Evolutionary conservation across 2,329 filamentous ascomycete species (phyloP).

Genomic region (Neofusicoccum cordaticola): DNA sequence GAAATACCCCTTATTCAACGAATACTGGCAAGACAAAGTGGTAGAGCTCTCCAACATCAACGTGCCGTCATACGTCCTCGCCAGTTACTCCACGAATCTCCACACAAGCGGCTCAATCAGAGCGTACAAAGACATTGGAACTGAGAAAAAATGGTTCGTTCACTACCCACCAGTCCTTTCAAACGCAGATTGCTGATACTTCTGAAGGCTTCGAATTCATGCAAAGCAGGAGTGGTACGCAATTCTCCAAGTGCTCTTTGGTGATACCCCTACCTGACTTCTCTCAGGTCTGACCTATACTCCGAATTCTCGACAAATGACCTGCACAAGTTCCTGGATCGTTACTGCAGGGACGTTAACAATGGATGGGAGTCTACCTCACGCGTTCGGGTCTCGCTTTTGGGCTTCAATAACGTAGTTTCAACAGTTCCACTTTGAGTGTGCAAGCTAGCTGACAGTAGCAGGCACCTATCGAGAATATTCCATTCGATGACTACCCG

Average conservation of each 20-base stretch:
- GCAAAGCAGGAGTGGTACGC: slow-evolving; percentile 18
- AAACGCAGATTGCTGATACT: neutral
- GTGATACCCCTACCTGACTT: too few species aligned
- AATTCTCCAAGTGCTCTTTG: too few species aligned
- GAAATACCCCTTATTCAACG: slow-evolving; percentile 19
- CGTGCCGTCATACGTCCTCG: neutral
- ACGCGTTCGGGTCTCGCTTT: neutral
- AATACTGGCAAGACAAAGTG: neutral
- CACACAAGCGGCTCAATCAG: neutral
- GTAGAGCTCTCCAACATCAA: neutral
- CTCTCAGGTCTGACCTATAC: too few species aligned
- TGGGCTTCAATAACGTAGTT: neutral
- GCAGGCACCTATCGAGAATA: neutral
- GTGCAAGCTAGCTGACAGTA: too few species aligned
- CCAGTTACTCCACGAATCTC: neutral
- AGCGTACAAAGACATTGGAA: neutral
- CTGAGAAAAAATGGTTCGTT: neutral
- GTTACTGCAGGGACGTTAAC: slow-evolving; percentile 14
- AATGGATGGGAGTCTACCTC: neutral
- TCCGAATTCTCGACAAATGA: slow-evolving; percentile 16
- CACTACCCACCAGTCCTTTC: neutral
- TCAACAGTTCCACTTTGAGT: too few species aligned
- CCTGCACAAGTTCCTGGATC: slow-evolving; percentile 18
- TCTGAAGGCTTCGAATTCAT: slow-evolving; percentile 10
- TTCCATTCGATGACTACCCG: too few species aligned